A percentile compares a stretch with the other conserved stretches of the same genome.
Evolutionary conservation across 2,329 filamentous ascomycete species (phyloP).

Genomic region (Cryphonectria nitschkei): DNA sequence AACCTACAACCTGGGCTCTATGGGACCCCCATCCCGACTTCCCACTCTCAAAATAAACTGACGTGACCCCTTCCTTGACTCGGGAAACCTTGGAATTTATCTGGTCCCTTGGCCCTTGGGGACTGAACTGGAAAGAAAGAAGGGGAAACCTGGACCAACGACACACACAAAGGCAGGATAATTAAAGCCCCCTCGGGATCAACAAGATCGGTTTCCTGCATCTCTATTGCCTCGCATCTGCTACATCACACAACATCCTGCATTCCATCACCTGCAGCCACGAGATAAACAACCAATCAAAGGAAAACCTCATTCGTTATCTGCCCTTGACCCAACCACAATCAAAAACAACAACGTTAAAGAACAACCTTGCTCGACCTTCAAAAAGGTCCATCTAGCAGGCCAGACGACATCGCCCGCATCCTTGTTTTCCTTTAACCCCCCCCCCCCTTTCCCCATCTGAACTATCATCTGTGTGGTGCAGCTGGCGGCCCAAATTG

Average conservation of each 20-base stretch:
- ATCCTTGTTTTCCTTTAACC: background rate
- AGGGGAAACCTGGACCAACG: background rate
- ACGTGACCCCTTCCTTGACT: background rate
- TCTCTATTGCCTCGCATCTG: background rate
- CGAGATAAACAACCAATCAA: background rate
- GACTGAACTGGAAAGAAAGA: background rate
- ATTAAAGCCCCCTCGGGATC: background rate
- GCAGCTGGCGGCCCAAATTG: slow-evolving; percentile 3
- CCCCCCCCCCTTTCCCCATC: background rate
- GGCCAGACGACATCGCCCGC: background rate
- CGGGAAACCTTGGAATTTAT: background rate
- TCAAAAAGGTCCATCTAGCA: background rate
- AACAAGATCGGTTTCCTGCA: background rate
- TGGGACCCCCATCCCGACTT: background rate
- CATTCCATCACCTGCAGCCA: background rate
- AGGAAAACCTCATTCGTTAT: background rate
- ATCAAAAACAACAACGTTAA: background rate
- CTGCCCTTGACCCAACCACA: background rate
- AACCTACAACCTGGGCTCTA: background rate
- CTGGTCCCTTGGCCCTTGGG: background rate
- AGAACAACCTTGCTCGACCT: background rate
- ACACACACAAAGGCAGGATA: background rate
- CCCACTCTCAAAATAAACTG: slow-evolving; percentile 1
- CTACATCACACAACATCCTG: background rate
- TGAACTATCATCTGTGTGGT: background rate